Evolutionary conservation across 148 eudicot genomes (phyloP).

Genomic region (Rhododendron griersonianum): DNA sequence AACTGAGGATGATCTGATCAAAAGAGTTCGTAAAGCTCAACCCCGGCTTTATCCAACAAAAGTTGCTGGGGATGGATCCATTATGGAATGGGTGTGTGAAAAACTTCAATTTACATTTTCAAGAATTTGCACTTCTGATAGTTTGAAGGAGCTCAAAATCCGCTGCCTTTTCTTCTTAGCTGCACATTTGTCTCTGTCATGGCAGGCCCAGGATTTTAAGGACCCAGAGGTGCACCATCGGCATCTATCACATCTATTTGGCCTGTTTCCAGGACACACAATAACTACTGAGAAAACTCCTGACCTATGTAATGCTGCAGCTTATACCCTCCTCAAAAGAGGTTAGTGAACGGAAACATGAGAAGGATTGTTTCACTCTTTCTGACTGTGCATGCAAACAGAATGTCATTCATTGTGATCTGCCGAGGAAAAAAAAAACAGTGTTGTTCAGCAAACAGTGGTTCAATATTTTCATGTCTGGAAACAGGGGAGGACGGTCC

Average conservation of each 20-base stretch:
- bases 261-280: slow-evolving; percentile 72
- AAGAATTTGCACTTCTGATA: background rate
- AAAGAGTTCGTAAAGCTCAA: slow-evolving; percentile 64
- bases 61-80: slow-evolving; percentile 66
- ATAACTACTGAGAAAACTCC: slow-evolving; percentile 54
- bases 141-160: background rate
- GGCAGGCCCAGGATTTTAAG: slow-evolving; percentile 54
- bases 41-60: slow-evolving; percentile 51
- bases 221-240: slow-evolving; percentile 74
- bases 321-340: slow-evolving; percentile 53
- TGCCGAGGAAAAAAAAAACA: background rate
- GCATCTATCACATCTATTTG: slow-evolving; percentile 76
- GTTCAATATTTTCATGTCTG: slow-evolving; percentile 2
- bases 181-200: background rate
- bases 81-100: slow-evolving; percentile 75
- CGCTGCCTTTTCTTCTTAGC: background rate
- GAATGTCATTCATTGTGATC: background rate
- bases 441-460: background rate
- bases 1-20: slow-evolving; percentile 45
- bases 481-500: slow-evolving; percentile 77
- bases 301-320: slow-evolving; percentile 75
- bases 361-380: background rate
- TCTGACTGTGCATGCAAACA: background rate
- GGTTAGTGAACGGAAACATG: slow-evolving; percentile 22
- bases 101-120: background rate